Conservation (phyloP, 1,284 basidiomycete genomes). For the Ceraceosorus bombacis region DNA sequence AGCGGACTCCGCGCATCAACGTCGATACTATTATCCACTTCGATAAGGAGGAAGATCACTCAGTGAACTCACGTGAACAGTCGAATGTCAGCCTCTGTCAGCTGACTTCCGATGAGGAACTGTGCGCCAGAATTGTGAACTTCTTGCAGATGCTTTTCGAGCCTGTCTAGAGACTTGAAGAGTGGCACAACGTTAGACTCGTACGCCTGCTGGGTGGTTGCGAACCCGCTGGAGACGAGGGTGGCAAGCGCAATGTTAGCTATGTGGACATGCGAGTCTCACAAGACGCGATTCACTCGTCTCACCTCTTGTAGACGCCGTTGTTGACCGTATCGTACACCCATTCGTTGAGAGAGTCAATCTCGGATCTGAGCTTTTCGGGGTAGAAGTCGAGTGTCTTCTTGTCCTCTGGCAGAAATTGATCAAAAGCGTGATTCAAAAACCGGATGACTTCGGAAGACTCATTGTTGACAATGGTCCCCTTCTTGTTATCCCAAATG, state of each 20-base stretch:
- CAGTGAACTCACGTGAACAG: constrained; percentile 14
- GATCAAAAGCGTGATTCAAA: constrained; percentile 58
- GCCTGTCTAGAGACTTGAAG: constrained; percentile 69
- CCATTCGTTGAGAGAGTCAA: constrained; percentile 81
- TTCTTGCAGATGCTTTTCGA: constrained; percentile 65
- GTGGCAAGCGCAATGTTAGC: too few species aligned
- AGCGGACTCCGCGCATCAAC: neutral
- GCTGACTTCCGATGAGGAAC: constrained; percentile 68
- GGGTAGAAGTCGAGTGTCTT: constrained; percentile 58
- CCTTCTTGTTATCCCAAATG: constrained; percentile 83
- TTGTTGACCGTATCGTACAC: constrained; percentile 54
- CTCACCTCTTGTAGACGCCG: constrained; percentile 61
- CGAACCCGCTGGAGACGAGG: constrained; percentile 61
- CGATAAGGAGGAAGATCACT: too few species aligned
- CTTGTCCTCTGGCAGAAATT: constrained; percentile 33
- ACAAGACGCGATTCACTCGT: too few species aligned
- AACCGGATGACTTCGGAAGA: constrained; percentile 66
- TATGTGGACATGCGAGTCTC: too few species aligned
- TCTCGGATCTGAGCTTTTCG: constrained; percentile 59
- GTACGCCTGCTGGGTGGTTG: constrained; percentile 73
- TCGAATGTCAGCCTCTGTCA: constrained; percentile 82
- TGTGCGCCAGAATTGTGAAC: constrained; percentile 56
- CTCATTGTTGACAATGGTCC: constrained; percentile 78
- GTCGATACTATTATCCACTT: neutral
- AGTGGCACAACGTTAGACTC: constrained; percentile 60